These are phyloP conservation scores for Mucor saturninus DNA, from an alignment of 371 early-diverging fungal species.

Conservation along the genomic window DNA sequence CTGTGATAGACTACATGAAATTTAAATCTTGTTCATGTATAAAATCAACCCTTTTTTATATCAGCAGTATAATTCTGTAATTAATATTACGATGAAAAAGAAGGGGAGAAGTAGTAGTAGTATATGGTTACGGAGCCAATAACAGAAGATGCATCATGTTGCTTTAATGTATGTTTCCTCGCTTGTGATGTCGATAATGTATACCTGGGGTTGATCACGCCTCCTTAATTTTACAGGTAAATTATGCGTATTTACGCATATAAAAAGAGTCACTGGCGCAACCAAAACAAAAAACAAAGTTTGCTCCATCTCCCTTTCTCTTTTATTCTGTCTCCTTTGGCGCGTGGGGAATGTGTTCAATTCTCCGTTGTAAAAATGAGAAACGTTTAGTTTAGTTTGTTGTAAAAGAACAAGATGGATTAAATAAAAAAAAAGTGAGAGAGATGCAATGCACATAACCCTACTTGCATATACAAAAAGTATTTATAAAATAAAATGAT, in stretches of 20 bases:
- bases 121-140: slow-evolving; percentile 14
- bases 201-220: slow-evolving; percentile 4
- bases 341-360: too few relatives aligned
- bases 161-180: slow-evolving; percentile 15
- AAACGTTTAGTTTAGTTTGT: background rate
- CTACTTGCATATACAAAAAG: slow-evolving; percentile 19
- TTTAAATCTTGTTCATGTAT: background rate
- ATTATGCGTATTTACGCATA: slow-evolving; percentile 71
- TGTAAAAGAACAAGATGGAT: background rate
- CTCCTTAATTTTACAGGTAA: slow-evolving; percentile 14
- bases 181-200: slow-evolving; percentile 1
- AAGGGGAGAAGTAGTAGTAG: background rate
- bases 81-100: background rate
- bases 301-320: too few relatives aligned
- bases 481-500: slow-evolving; percentile 22
- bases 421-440: slow-evolving; percentile 3
- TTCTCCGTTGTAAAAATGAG: too few relatives aligned
- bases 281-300: background rate
- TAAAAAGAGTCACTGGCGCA: slow-evolving; percentile 25
- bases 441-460: slow-evolving; percentile 23
- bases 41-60: background rate
- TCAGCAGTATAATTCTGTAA: background rate
- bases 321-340: too few relatives aligned
- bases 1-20: slow-evolving; percentile 20
- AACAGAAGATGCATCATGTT: slow-evolving; percentile 18